phyloP scores from a whole-genome alignment of 2,329 filamentous ascomycete species.

The Stylonectria norvegica region DNA sequence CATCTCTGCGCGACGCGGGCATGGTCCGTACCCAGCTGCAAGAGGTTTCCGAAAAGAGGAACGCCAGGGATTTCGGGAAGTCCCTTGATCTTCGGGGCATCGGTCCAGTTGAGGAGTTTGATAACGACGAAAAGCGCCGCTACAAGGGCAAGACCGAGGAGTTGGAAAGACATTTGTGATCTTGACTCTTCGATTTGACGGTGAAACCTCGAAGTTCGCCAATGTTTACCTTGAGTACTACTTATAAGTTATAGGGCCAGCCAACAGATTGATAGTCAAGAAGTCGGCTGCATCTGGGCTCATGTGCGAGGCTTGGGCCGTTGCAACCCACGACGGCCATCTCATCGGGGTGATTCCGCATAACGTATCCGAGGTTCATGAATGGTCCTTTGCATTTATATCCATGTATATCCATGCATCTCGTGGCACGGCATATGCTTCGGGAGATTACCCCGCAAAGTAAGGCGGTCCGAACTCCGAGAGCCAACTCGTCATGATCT shows the following conservation, averaged over 20 bases:
- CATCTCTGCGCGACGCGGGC: conserved; percentile 52
- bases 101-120: conserved; percentile 44
- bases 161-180: background rate
- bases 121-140: conserved; percentile 20
- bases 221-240: background rate
- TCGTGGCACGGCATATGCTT: no score
- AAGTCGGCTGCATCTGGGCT: background rate
- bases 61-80: conserved; percentile 60
- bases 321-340: background rate
- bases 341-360: no score
- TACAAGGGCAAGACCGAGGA: background rate
- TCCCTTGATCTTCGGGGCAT: conserved; percentile 58
- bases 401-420: no score
- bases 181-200: background rate
- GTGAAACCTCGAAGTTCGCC: background rate
- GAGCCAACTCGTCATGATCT: no score
- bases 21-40: conserved; percentile 58
- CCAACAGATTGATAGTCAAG: background rate
- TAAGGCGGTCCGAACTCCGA: no score
- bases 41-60: conserved; percentile 60
- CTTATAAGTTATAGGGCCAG: background rate
- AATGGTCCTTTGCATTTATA: background rate
- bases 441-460: no score
- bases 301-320: background rate
- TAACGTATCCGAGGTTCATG: background rate